phyloP scores from a whole-genome alignment of 2,329 filamentous ascomycete genomes.

The Fusarium sp. region DNA sequence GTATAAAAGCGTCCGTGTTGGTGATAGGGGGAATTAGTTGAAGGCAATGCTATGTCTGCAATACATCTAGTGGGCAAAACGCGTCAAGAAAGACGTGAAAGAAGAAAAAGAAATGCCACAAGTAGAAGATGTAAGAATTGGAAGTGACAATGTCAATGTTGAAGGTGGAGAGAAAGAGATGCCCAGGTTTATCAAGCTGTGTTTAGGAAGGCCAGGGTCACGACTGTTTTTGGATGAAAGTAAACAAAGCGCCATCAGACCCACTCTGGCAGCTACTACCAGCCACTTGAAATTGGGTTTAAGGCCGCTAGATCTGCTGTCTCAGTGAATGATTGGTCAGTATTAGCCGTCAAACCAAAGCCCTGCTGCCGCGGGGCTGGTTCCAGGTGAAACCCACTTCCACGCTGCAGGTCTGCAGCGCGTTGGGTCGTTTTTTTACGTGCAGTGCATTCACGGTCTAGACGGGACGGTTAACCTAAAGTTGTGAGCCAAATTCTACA shows the following conservation, averaged over 20 bases:
- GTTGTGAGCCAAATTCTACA: not conserved
- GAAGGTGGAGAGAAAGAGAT: slow-evolving; percentile 33
- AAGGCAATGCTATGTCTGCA: slow-evolving; percentile 39
- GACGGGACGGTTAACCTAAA: slow-evolving; percentile 9
- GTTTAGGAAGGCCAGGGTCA: slow-evolving; percentile 39
- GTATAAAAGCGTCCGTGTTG: slow-evolving; percentile 32
- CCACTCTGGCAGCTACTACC: slow-evolving; percentile 23
- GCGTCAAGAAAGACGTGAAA: slow-evolving; percentile 31
- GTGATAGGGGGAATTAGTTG: slow-evolving; percentile 12
- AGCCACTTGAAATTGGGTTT: slow-evolving; percentile 17
- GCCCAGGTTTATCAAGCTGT: slow-evolving; percentile 35
- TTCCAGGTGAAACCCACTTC: slow-evolving; percentile 12
- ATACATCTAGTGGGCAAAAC: slow-evolving; percentile 31
- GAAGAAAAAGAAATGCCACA: slow-evolving; percentile 19
- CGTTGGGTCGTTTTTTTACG: slow-evolving; percentile 12
- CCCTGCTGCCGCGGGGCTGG: slow-evolving; percentile 22
- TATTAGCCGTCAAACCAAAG: not conserved
- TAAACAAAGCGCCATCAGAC: slow-evolving; percentile 49
- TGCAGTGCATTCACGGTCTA: not conserved
- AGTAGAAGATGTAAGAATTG: slow-evolving; percentile 26
- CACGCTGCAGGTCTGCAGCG: slow-evolving; percentile 20
- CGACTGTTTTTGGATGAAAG: slow-evolving; percentile 51
- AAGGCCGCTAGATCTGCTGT: slow-evolving; percentile 9
- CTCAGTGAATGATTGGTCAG: slow-evolving; percentile 7
- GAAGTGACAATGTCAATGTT: slow-evolving; percentile 14